These are phyloP conservation scores for Fusarium drepaniforme DNA, from an alignment of 2,329 filamentous ascomycete species.

Conservation along the genomic window DNA sequence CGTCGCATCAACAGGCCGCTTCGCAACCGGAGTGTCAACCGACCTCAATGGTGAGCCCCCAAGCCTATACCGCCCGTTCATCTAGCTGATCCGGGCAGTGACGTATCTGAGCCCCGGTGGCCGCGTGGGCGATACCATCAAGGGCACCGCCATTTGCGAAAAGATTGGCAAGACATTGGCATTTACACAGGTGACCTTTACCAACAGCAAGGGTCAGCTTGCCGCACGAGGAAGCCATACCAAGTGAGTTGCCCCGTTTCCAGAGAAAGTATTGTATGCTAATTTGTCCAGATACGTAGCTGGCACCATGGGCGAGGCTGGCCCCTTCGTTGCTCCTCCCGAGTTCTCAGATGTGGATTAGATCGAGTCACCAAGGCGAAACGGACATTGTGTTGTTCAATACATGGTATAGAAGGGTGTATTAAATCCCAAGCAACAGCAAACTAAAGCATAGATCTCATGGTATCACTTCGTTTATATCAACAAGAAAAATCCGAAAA, in stretches of 20 bases:
- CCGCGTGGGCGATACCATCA: slow-evolving; percentile 67
- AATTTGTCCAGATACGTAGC: slow-evolving; percentile 63
- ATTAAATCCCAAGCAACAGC: neutral
- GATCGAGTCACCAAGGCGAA: neutral
- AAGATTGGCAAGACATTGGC: slow-evolving; percentile 76
- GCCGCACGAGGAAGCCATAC: slow-evolving; percentile 75
- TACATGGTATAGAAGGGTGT: neutral
- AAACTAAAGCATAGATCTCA: slow-evolving; percentile 25
- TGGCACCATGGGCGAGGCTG: slow-evolving; percentile 52
- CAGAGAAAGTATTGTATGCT: no score
- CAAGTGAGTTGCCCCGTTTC: no score
- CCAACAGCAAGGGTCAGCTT: slow-evolving; percentile 68
- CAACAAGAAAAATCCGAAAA: slow-evolving; percentile 3
- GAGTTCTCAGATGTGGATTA: slow-evolving; percentile 52
- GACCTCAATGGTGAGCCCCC: slow-evolving; percentile 67
- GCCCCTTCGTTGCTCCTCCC: slow-evolving; percentile 52
- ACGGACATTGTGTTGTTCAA: neutral
- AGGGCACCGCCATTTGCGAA: slow-evolving; percentile 69
- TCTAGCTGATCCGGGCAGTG: slow-evolving; percentile 56
- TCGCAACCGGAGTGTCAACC: slow-evolving; percentile 73
- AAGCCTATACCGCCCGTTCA: neutral
- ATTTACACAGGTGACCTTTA: slow-evolving; percentile 71
- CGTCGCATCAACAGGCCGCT: slow-evolving; percentile 73
- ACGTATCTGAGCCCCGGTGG: slow-evolving; percentile 72
- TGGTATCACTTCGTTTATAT: slow-evolving; percentile 34